phyloP scores from a whole-genome alignment of 306 rosid genomes.

The Oxytropis ochrocephala region DNA sequence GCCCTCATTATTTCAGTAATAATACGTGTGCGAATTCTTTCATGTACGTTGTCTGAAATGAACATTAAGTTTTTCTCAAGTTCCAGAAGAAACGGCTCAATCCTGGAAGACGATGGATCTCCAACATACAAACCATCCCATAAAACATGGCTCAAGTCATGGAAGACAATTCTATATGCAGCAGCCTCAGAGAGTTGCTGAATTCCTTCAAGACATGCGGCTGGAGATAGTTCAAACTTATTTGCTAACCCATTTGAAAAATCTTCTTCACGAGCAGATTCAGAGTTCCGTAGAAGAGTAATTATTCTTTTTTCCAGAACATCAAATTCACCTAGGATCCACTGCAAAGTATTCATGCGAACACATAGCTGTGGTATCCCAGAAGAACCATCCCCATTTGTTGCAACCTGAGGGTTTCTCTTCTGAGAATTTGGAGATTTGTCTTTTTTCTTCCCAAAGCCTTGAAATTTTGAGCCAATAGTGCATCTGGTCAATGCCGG shows the following conservation, averaged over 20 bases:
- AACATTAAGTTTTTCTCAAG: constrained; percentile 63
- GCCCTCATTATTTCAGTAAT: constrained; percentile 92
- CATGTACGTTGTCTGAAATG: constrained; percentile 67
- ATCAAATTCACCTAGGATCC: constrained; percentile 79
- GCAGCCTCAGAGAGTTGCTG: constrained; percentile 87
- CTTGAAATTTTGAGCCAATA: constrained; percentile 80
- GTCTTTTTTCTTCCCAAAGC: constrained; percentile 96
- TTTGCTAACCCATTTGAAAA: constrained; percentile 75
- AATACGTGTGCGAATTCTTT: constrained; percentile 75
- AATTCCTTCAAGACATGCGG: constrained; percentile 88
- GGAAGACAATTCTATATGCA: constrained; percentile 77
- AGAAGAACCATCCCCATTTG: constrained; percentile 73
- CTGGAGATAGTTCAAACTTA: constrained; percentile 78
- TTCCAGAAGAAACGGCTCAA: constrained; percentile 72
- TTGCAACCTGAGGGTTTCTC: constrained; percentile 85
- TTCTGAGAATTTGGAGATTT: constrained; percentile 74
- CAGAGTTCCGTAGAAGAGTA: constrained; percentile 85
- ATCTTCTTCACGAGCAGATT: constrained; percentile 80
- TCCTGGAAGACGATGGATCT: constrained; percentile 72
- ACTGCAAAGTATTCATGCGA: constrained; percentile 85
- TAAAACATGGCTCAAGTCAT: constrained; percentile 64
- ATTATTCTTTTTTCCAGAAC: constrained; percentile 82
- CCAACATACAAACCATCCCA: constrained; percentile 89
- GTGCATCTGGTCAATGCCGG: constrained; percentile 92
- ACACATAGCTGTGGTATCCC: constrained; percentile 75